Evolutionary conservation across 106 monocot genomes (phyloP).

Genomic region (Vanilla planifolia): DNA sequence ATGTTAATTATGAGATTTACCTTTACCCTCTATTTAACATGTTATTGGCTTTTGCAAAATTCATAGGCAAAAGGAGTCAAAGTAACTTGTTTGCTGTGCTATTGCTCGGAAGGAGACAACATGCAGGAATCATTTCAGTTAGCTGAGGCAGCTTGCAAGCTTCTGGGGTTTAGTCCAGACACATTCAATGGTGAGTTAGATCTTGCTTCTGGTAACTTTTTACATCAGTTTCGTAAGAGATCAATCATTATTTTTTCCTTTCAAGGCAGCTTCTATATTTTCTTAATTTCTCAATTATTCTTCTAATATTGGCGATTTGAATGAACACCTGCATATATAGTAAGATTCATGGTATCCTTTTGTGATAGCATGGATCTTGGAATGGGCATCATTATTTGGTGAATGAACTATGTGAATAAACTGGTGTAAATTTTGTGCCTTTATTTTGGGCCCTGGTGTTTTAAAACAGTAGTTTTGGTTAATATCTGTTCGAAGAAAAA

Average conservation of each 20-base stretch:
- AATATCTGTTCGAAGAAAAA: too few species aligned
- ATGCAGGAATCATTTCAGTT: conserved; percentile 73
- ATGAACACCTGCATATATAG: too few species aligned
- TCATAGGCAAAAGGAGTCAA: conserved; percentile 73
- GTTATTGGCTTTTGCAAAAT: conserved; percentile 3
- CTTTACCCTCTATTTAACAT: not conserved
- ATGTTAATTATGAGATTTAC: not conserved
- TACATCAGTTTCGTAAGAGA: not conserved
- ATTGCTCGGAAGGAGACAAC: conserved; percentile 98
- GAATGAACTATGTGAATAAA: too few species aligned
- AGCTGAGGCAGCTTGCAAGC: conserved; percentile 67
- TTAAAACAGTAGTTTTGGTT: too few species aligned
- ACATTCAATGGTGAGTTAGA: conserved; percentile 38
- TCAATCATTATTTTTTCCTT: not conserved
- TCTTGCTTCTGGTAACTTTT: not conserved
- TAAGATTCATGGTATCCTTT: not conserved
- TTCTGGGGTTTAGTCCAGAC: conserved; percentile 39
- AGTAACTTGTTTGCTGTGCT: conserved; percentile 85
- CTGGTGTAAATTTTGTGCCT: too few species aligned
- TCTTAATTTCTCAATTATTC: too few species aligned
- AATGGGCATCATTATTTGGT: not conserved
- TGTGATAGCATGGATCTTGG: not conserved
- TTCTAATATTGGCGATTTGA: too few species aligned
- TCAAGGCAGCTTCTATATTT: too few species aligned
- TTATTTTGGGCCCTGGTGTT: too few species aligned